These are phyloP conservation scores for Trichoderma parareesei DNA, from an alignment of 495 filamentous ascomycete species.

Conservation along the genomic window DNA sequence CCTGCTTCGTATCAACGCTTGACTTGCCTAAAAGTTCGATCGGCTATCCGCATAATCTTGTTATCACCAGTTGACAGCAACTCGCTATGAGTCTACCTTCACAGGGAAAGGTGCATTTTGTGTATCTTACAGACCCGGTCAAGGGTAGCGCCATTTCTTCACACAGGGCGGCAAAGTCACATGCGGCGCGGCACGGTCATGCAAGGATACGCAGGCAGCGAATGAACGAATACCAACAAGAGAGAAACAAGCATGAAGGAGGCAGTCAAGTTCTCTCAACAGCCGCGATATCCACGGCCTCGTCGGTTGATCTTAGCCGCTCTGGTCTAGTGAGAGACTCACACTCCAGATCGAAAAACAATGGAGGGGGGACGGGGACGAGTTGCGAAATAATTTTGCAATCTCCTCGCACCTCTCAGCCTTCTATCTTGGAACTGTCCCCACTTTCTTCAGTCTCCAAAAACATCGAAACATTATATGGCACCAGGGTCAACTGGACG, in stretches of 20 bases:
- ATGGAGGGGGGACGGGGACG: background rate
- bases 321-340: background rate
- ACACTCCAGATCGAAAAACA: background rate
- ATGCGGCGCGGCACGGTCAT: slow-evolving; percentile 4
- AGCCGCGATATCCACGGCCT: background rate
- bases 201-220: slow-evolving; percentile 1
- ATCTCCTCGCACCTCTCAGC: background rate
- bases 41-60: no score
- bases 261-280: background rate
- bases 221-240: background rate
- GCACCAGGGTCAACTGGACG: background rate
- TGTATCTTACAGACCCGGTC: background rate
- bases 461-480: background rate
- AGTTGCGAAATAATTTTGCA: background rate
- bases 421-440: background rate
- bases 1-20: no score
- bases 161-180: background rate
- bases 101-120: background rate
- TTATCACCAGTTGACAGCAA: background rate
- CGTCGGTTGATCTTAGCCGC: background rate
- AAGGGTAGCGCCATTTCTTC: background rate
- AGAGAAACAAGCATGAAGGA: background rate
- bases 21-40: no score
- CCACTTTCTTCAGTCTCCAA: background rate
- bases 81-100: background rate